Percentiles rank a stretch among this genome's conserved stretches.
These are phyloP conservation scores for Nitzschia sp. DNA, from an alignment of 108 stramenopile genomes.

Conservation along the genomic window DNA sequence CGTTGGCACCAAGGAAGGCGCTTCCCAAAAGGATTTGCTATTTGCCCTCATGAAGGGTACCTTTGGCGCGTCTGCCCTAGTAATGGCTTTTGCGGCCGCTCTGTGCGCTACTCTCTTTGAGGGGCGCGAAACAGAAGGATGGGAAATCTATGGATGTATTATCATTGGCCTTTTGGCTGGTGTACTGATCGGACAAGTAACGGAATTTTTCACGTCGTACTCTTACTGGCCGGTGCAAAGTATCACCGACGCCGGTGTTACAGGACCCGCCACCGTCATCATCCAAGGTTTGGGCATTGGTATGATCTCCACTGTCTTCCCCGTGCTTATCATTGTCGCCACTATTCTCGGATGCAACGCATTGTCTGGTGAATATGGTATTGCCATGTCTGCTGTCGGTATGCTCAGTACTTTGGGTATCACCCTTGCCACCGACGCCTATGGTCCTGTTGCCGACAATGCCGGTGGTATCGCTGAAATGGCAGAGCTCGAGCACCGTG, in stretches of 20 bases:
- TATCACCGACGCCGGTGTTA: constrained; percentile 87
- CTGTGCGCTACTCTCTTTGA: constrained; percentile 53
- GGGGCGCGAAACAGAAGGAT: constrained; percentile 48
- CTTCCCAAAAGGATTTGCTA: constrained; percentile 68
- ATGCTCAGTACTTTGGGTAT: constrained; percentile 93
- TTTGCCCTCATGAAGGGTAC: constrained; percentile 76
- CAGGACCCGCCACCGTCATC: constrained; percentile 92
- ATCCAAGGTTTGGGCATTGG: constrained; percentile 95
- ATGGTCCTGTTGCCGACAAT: constrained; percentile 95
- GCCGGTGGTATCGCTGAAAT: constrained; percentile 98
- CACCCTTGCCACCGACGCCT: constrained; percentile 93
- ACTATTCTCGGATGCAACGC: constrained; percentile 86
- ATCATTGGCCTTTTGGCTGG: constrained; percentile 87
- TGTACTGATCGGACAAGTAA: constrained; percentile 89
- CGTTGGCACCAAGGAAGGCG: constrained; percentile 66
- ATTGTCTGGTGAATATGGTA: constrained; percentile 84
- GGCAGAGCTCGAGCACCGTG: constrained; percentile 80
- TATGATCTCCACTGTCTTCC: constrained; percentile 87
- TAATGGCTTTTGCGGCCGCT: constrained; percentile 55
- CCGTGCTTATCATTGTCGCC: constrained; percentile 83
- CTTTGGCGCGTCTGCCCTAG: constrained; percentile 70
- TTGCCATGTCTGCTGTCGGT: constrained; percentile 94
- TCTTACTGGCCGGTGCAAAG: constrained; percentile 78
- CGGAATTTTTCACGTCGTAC: constrained; percentile 95
- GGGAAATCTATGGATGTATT: constrained; percentile 80